Evolutionary conservation across 495 filamentous ascomycete genomes (phyloP), one percentile per base, ranked within the genome.

Genomic region (Podospora anserina): DNA sequence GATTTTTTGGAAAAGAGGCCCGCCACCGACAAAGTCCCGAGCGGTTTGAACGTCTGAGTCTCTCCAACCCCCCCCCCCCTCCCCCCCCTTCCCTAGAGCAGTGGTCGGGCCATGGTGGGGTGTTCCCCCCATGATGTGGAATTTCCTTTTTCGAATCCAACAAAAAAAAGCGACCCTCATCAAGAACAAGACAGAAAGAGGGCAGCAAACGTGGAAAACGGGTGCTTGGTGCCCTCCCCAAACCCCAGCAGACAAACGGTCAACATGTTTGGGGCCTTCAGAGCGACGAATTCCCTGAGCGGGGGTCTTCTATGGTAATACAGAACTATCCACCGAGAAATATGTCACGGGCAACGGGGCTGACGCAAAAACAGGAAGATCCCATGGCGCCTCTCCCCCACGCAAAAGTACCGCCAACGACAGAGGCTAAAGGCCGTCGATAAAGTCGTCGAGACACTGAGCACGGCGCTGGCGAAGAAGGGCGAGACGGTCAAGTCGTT

Each of bases 371-470:
- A 72, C 71, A 97, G 95, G 95, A 99, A 99, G 89, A 94, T 90
- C 78, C 96, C 95, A 67, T 99, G 93, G 92, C 91, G 96, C 61
- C 89, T 99, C 75, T 99, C 95, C 56, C 79, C 83, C 66, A 89
- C 89, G 72, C 95, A 97, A 77, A 99, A 99, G 79, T 86, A 87
- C 69, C 91, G 95, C 34, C 95, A 97, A 68, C 89, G 95, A 66
- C 86, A 90, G 78, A 92, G 95, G 26, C 84, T 99, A 59, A 90
- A 90, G 66, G 87, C 88, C 66, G 94, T 99, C 64, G 95, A 99
- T 81, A 83, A 81, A 7, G 89, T 97, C 20, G 88, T 99, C 61
- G 86, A 89, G 56, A 90, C 87, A 6, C 75, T 99, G 67, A 90
- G 90, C 76, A 85, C 79, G 15, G 92, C 95, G 15, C 84, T 98